Base-by-base conservation (phyloP, 441 rosid species). In the Mallotus japonicus region DNA sequence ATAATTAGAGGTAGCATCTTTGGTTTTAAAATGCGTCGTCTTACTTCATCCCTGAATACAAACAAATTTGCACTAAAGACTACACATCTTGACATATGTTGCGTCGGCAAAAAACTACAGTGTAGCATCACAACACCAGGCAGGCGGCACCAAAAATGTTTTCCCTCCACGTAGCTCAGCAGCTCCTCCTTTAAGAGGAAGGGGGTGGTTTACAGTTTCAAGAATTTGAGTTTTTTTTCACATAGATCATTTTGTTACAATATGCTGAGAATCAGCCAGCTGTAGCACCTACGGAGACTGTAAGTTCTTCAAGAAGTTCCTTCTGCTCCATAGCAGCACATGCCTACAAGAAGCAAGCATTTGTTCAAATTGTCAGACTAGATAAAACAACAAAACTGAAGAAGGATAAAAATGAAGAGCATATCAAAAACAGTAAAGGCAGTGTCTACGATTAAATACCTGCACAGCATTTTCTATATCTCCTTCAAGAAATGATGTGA, bases 231-330 rank as follows among this genome's bases (percentile, higher is more conserved):
- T 24, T 58, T 5, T 60, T 15, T 37, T 24, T 24, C 1, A 37
- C 47, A 17, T 28, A 5, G 17, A 47, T 37, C 34, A 57, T 20
- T 51, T 71, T 9, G 69, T 46, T n/a, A 13, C 49, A 17, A 47
- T 51, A 54, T 53, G 34, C 17, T 22, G 69, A 70, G 72, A 53
- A 69, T 83, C 72, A 86, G 73, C 32, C 75, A 28, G 84, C 78
- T 20, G 84, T 74, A 37, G 87, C 78, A 53, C 84, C 73, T 22
- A 86, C 90, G 42, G 97, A 95, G 66, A 81, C 87, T 0, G 96
- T 95, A 62, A 95, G 89, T 82, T 91, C 93, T 84, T 95, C 93
- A 71, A 92, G 79, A 34, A 90, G 88, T 76, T 95, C 97, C 89
- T 85, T 84, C 85, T 95, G 97, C 83, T 95, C 98, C 90, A 82